These are phyloP conservation scores for Nepenthes gracilis DNA, from an alignment of 148 eudicot genomes.

Conservation along the genomic window DNA sequence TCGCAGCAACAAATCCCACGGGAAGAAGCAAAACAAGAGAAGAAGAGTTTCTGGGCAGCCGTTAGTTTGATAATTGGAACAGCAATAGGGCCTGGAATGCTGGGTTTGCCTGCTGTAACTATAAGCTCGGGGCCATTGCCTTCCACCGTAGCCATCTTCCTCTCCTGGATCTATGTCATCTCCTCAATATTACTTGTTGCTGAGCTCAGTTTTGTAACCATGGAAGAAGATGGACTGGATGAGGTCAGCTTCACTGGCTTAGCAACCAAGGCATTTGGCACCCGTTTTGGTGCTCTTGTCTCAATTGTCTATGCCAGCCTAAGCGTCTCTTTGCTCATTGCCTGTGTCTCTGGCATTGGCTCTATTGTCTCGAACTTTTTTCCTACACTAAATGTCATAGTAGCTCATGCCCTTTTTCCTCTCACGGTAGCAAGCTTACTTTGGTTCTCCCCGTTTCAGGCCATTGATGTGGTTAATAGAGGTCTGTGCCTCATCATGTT, in stretches of 20 bases:
- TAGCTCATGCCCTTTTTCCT: constrained; percentile 40
- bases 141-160: constrained; percentile 42
- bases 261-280: constrained; percentile 46
- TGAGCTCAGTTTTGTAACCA: constrained; percentile 58
- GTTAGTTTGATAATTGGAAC: constrained; percentile 65
- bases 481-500: constrained; percentile 47
- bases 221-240: constrained; percentile 43
- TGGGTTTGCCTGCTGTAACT: constrained; percentile 56
- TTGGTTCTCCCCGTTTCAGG: constrained; percentile 36
- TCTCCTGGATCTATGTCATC: constrained; percentile 68
- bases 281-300: constrained; percentile 35
- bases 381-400: constrained; percentile 24
- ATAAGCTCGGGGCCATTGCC: constrained; percentile 63
- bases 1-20: too few relatives aligned
- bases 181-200: constrained; percentile 62
- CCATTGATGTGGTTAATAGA: constrained; percentile 44
- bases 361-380: constrained; percentile 45
- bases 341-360: constrained; percentile 67
- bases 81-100: constrained; percentile 71
- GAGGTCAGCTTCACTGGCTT: constrained; percentile 67
- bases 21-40: constrained; percentile 1
- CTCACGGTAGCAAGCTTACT: constrained; percentile 29
- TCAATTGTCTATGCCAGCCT: constrained; percentile 55
- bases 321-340: constrained; percentile 61
- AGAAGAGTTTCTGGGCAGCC: constrained; percentile 63